These are phyloP conservation scores for Jacaranda copaia DNA, from an alignment of 257 asterid genomes.

Conservation along the genomic window DNA sequence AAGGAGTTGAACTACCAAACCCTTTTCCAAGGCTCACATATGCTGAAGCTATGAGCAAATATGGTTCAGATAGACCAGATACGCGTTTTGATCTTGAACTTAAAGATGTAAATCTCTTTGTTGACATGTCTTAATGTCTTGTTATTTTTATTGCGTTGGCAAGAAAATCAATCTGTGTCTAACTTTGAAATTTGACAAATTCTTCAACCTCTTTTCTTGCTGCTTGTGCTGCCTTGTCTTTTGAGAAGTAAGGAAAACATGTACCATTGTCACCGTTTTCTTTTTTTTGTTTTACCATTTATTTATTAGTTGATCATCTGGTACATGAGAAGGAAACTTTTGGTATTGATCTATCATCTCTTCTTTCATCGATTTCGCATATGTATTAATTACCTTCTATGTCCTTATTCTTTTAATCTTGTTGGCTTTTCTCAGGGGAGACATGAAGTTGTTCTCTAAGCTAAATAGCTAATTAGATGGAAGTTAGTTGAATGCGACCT, in stretches of 20 bases:
- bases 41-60: constrained; percentile 85
- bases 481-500: neutral
- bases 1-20: constrained; percentile 84
- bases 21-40: constrained; percentile 95
- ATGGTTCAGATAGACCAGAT: constrained; percentile 97
- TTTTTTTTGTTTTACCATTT: neutral
- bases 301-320: neutral
- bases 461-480: constrained; percentile 9
- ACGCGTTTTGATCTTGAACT: constrained; percentile 82
- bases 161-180: constrained; percentile 8
- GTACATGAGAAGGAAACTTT: neutral
- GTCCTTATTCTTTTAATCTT: neutral
- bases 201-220: constrained; percentile 1
- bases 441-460: neutral
- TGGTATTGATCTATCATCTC: neutral
- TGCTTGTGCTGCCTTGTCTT: constrained; percentile 2
- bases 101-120: constrained; percentile 66
- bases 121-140: constrained; percentile 4
- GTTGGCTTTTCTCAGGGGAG: neutral
- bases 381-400: neutral
- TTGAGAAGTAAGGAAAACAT: neutral
- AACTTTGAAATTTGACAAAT: neutral
- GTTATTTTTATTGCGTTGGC: constrained; percentile 26
- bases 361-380: neutral
- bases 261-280: neutral